Evolutionary conservation across 768 basidiomycete genomes (phyloP).

Genomic region (Pisolithus sp.): DNA sequence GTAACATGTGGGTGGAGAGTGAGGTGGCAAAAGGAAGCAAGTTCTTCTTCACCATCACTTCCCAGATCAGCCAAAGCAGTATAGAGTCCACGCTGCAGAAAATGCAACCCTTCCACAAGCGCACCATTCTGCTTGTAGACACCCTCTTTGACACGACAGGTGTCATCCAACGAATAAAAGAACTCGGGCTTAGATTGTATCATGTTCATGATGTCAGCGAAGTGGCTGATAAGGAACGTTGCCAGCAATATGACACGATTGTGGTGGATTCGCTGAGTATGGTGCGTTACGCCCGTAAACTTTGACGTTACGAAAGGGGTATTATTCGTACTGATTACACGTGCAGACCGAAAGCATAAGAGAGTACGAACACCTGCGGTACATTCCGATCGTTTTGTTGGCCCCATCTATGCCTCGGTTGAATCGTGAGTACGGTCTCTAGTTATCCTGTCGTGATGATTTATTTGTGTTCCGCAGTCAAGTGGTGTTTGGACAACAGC

Average conservation of each 20-base stretch:
- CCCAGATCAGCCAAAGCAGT: constrained; percentile 69
- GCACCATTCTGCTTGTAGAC: constrained; percentile 89
- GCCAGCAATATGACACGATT: constrained; percentile 90
- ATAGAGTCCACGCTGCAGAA: constrained; percentile 69
- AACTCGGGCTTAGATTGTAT: constrained; percentile 73
- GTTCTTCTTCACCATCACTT: constrained; percentile 96
- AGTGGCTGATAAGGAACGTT: constrained; percentile 73
- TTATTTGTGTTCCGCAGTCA: constrained; percentile 44
- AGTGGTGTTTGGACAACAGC: constrained; percentile 95
- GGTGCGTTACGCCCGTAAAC: constrained; percentile 41
- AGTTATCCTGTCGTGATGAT: background rate
- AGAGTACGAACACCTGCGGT: constrained; percentile 89
- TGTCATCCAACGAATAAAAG: constrained; percentile 69
- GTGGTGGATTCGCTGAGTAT: constrained; percentile 85
- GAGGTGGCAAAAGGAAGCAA: constrained; percentile 89
- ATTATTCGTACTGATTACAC: constrained; percentile 10
- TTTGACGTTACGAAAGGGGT: background rate
- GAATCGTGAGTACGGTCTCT: constrained; percentile 48
- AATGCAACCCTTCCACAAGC: constrained; percentile 81
- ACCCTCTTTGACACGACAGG: constrained; percentile 70
- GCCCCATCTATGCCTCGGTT: constrained; percentile 71
- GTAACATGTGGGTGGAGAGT: constrained; percentile 98
- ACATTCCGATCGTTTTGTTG: constrained; percentile 91
- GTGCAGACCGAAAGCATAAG: constrained; percentile 80
- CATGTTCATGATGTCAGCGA: constrained; percentile 75